A percentile compares a stretch with the other conserved stretches of the same genome.
Evolutionary conservation across 2,329 filamentous ascomycete species (phyloP).

Genomic region (Xylariaceae sp.): DNA sequence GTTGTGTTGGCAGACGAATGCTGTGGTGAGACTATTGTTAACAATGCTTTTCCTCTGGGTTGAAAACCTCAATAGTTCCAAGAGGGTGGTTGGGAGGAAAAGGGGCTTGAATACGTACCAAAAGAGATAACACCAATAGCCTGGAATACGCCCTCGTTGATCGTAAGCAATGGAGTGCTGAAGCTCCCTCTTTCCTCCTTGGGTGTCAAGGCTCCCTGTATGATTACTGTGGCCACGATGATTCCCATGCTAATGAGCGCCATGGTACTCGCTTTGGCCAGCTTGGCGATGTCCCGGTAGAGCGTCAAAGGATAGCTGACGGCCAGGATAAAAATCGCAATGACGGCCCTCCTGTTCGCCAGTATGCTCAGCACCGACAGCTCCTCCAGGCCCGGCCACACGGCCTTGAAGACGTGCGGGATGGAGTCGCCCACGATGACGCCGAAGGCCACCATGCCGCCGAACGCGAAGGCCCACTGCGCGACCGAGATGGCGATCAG

Average conservation of each 20-base stretch:
- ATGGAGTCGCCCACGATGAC: slow-evolving; percentile 97
- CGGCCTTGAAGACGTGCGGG: slow-evolving; percentile 76
- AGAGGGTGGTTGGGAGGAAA: background rate
- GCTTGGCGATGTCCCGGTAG: slow-evolving; percentile 95
- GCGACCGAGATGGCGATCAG: slow-evolving; percentile 84
- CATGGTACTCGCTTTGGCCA: slow-evolving; percentile 92
- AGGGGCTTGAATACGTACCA: slow-evolving; percentile 48
- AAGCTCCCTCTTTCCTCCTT: slow-evolving; percentile 68
- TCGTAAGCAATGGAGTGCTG: slow-evolving; percentile 63
- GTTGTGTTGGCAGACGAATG: slow-evolving; percentile 82
- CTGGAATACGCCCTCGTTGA: slow-evolving; percentile 88
- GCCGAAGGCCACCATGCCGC: slow-evolving; percentile 96
- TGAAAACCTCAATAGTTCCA: background rate
- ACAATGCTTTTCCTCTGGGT: background rate
- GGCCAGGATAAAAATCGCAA: slow-evolving; percentile 80
- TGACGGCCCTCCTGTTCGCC: slow-evolving; percentile 76
- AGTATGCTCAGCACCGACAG: slow-evolving; percentile 78
- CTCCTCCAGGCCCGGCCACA: slow-evolving; percentile 71
- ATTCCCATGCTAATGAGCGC: slow-evolving; percentile 90
- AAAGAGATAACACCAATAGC: slow-evolving; percentile 98
- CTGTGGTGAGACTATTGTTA: slow-evolving; percentile 34
- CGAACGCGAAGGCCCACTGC: slow-evolving; percentile 98
- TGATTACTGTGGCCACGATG: slow-evolving; percentile 82
- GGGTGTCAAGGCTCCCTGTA: slow-evolving; percentile 75
- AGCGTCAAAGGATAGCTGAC: slow-evolving; percentile 88